phyloP scores from a whole-genome alignment of 306 rosid genomes.

The Cucurbita pepo region DNA sequence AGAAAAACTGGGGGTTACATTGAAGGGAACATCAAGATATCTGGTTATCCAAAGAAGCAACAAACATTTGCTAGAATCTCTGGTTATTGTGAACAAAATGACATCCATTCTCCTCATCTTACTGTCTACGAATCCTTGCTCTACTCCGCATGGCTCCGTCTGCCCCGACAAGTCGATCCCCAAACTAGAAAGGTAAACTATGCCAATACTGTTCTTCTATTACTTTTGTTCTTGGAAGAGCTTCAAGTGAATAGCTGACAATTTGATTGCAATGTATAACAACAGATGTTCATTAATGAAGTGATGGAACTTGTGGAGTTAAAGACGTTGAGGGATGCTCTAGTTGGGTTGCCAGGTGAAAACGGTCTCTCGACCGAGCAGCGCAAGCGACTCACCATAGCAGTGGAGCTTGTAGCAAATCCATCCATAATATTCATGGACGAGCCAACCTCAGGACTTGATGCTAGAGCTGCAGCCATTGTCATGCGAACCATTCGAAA shows the following conservation, averaged over 20 bases:
- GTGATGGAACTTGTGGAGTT: constrained; percentile 45
- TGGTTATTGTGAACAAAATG: constrained; percentile 89
- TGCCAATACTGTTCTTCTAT: not conserved
- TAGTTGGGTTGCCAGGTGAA: constrained; percentile 39
- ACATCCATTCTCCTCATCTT: constrained; percentile 71
- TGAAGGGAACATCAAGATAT: constrained; percentile 52
- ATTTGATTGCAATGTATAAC: not conserved
- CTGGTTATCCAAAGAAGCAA: constrained; percentile 79
- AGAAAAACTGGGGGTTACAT: constrained; percentile 84
- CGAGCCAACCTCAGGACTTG: constrained; percentile 46
- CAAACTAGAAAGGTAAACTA: constrained; percentile 35
- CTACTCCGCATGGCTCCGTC: constrained; percentile 73
- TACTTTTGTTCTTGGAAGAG: not conserved
- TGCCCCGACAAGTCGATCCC: constrained; percentile 29
- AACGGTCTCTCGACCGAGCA: constrained; percentile 39
- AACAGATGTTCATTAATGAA: constrained; percentile 35
- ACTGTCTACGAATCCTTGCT: constrained; percentile 59
- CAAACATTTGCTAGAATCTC: constrained; percentile 82
- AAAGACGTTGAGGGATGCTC: constrained; percentile 20
- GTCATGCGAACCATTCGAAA: constrained; percentile 46
- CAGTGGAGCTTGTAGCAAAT: constrained; percentile 44
- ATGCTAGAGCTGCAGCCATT: constrained; percentile 48
- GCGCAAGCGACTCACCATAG: constrained; percentile 38
- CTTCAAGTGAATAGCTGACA: not conserved
- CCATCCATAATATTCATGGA: constrained; percentile 49